Evolutionary conservation across 2,329 filamentous ascomycete species (phyloP), one percentile per base, ranked within the genome.

Genomic region (Fusarium decemcellulare): DNA sequence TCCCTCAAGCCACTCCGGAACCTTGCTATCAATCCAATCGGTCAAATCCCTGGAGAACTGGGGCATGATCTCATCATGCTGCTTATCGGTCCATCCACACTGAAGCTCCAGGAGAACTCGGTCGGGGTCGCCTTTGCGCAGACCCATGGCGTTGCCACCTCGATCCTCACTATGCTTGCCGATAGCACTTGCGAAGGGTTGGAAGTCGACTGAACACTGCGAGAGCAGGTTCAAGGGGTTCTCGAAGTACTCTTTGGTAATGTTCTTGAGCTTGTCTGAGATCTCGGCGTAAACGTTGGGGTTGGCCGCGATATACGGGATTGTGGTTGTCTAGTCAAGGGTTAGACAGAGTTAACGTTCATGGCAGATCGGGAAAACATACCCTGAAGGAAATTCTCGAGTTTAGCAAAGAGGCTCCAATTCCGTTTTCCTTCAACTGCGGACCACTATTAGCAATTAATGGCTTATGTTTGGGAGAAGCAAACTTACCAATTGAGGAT

Each of bases 171-270:
- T 44, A 1, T 61, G 18, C 7, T 65, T 68, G 0, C 65, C 65
- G 5, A 68, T 53, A 2, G 46, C 23, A 0, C 44, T 36, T 6
- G 65, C 36, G 3, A 68, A 16, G 2, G 65, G 65, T 5, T 68
- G 65, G 32, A 56, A 68, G 16, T 68, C 65, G 2, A 68, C 65
- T 5, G 65, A 68, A 8, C 65, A 68, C 15, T 68, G 65, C 0
- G 65, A 68, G 5, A 43, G 65, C 0, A 68, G 44, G 1, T 66
- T 57, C 2, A 15, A 43, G 1, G 51, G 54, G 6, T 60, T 54
- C 3, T 50, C 47, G 15, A 68, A 65, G 40, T 68, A 68, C 4
- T 8, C 23, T 2, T 5, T 15, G 3, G 65, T 55, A 9, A 68
- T 68, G 0, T n/a, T 14, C 5, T 18, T 14, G 42, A 60, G 37